Base-by-base conservation (phyloP, 2,329 filamentous ascomycete species). In the Tolypocladium paradoxum region DNA sequence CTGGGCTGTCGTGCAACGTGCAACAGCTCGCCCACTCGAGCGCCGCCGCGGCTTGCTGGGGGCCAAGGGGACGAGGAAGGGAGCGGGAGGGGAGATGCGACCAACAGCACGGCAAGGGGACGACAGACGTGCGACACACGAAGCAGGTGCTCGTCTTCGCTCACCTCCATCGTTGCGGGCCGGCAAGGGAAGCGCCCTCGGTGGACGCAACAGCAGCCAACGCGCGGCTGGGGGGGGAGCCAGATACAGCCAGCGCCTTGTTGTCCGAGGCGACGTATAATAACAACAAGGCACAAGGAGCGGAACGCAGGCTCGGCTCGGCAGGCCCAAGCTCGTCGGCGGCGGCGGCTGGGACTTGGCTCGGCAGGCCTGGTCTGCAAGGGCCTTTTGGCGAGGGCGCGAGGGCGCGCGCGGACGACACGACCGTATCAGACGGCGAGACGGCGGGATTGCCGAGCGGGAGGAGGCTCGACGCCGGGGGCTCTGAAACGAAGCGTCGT, bases 131-230 rank as follows among this genome's bases (percentile, higher is more conserved):
- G 38, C 40, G 40, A 45, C 22, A 20, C 22, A 16, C 2, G 18
- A 46, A 46, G 20, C 36, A 12, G 37, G 38, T 14, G 36, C 49
- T 49, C 40, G 22, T 34, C 24, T 12, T 36, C 45, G 52, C 56
- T 54, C 49, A 57, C 56, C 56, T 57, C 54, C 46, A 51, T 54
- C 33, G 38, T 50, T 49, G 37, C 51, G 22, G 49, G 38, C 22
- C n/a, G 20, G 27, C 20, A 16, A 12, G 18, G n/a, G 36, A n/a
- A 27, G 36, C n/a, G 29, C n/a, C 36, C 27, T 14, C 29, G 49
- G n/a, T 24, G 40, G 37, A 50, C 49, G 49, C 27, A 29, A 43
- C 27, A 20, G 43, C 43, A 46, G 43, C 24, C 43, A 46, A 46
- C 24, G 27, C 43, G 43, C 43, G 43, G 24, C 24, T 18, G 14